Base-by-base conservation (phyloP, 805 yeast genomes). In the Pichia nakasei region DNA sequence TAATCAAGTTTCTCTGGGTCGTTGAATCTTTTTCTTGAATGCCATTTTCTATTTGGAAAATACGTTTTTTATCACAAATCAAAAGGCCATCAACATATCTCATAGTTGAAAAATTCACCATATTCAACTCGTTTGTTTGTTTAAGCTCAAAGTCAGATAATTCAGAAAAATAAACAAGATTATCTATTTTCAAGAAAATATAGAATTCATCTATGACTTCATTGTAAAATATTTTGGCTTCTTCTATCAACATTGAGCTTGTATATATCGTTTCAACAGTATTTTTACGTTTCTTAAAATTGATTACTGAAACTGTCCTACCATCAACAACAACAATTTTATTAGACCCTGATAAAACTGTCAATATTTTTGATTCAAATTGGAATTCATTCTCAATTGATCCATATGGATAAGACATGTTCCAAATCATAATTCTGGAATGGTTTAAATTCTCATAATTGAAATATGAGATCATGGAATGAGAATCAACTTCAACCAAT, bases 401-500 rank as follows among this genome's bases (percentile, higher is more conserved):
- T 0, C 48, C 46, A 17, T 19, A n/a, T 9, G 32, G 21, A 0
- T 45, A 48, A 1, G 46, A 51, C 7, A 41, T 17, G 11, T 51
- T 39, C 61, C 61, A 58, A 13, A 50, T 22, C 2, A 48, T 22
- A 9, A 57, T 33, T 13, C 47, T 47, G 1, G 55, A 49, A 3
- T 37, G 35, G 2, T 32, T 20, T 3, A 36, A 45, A 13, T 45
- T 29, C 6, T 42, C 52, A 32, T 38, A 44, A 42, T 53, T 54
- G 38, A 55, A 46, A 9, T 46, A 50, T 13, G 44, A 49, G 17
- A 52, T 36, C 20, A 40, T 11, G 4, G 44, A 44, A 33, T 49
- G 47, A 43, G 54, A 39, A 35, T 9, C 13, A 2, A 43, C 27
- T 11, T 43, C 36, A n/a, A 46, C 31, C 29, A 55, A 19, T 15